phyloP scores from a whole-genome alignment of 2,329 filamentous ascomycete species.

The Colletotrichum melonis region DNA sequence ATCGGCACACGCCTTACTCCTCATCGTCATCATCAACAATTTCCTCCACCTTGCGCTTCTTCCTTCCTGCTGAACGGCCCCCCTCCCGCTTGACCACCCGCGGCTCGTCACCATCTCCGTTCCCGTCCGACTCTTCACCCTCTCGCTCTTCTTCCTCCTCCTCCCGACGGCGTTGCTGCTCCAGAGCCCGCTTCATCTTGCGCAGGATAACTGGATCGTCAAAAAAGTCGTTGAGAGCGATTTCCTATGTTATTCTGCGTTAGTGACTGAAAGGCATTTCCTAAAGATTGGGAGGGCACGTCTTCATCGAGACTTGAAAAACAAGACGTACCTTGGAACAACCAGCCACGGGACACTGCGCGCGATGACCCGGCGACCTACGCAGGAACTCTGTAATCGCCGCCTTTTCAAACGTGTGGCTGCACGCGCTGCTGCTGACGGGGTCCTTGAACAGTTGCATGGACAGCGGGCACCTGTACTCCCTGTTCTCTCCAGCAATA shows the following conservation, averaged over 20 bases:
- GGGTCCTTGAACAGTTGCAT: conserved; percentile 73
- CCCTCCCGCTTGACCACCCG: conserved; percentile 21
- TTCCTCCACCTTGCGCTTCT: conserved; percentile 21
- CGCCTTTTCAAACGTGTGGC: conserved; percentile 77
- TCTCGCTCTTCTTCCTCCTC: conserved; percentile 53
- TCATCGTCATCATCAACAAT: conserved; percentile 21
- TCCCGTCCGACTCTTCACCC: conserved; percentile 38
- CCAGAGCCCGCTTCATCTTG: conserved; percentile 65
- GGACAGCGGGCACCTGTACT: conserved; percentile 77
- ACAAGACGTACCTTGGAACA: conserved; percentile 64
- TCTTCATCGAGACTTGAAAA: background rate
- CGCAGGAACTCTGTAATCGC: conserved; percentile 70
- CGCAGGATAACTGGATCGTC: conserved; percentile 67
- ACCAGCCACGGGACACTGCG: conserved; percentile 73
- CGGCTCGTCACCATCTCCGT: background rate
- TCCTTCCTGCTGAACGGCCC: background rate
- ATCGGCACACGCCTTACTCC: conserved; percentile 6
- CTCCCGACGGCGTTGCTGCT: conserved; percentile 52
- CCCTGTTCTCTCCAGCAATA: conserved; percentile 71
- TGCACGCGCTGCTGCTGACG: conserved; percentile 74
- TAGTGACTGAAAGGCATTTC: background rate
- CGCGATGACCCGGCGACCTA: conserved; percentile 46
- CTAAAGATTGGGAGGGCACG: too few relatives aligned
- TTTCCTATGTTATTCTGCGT: conserved; percentile 49
- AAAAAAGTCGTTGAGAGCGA: conserved; percentile 64